phyloP scores from a whole-genome alignment of 2,329 filamentous ascomycete genomes.

The Cadophora sp. region DNA sequence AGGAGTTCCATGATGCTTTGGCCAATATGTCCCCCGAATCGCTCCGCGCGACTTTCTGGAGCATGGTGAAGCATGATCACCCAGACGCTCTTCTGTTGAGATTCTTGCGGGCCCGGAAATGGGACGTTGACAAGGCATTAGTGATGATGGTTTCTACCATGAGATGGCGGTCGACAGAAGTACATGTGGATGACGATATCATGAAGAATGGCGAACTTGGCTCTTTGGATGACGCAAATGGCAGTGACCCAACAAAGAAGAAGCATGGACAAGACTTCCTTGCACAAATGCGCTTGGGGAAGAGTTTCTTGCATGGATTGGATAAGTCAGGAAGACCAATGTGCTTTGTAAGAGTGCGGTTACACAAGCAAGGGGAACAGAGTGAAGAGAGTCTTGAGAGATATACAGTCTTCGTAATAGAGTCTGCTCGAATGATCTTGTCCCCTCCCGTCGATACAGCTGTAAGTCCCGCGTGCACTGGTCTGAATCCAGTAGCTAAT shows the following conservation, averaged over 20 bases:
- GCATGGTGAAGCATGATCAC: slow-evolving; percentile 93
- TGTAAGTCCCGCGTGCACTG: slow-evolving; percentile 60
- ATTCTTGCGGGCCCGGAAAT: slow-evolving; percentile 89
- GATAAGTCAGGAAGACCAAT: slow-evolving; percentile 88
- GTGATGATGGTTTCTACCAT: slow-evolving; percentile 95
- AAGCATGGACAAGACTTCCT: slow-evolving; percentile 78
- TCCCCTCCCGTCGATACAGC: slow-evolving; percentile 86
- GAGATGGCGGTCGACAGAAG: slow-evolving; percentile 84
- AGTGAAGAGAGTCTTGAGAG: slow-evolving; percentile 81
- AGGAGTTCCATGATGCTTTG: slow-evolving; percentile 83
- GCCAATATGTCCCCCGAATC: slow-evolving; percentile 78
- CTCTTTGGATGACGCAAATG: slow-evolving; percentile 65
- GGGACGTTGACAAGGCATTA: slow-evolving; percentile 92
- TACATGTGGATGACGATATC: slow-evolving; percentile 89
- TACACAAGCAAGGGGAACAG: slow-evolving; percentile 86
- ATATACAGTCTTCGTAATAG: slow-evolving; percentile 93
- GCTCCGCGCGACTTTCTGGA: slow-evolving; percentile 84
- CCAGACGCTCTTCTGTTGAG: slow-evolving; percentile 84
- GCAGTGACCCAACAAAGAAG: slow-evolving; percentile 64
- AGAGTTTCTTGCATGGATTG: slow-evolving; percentile 87
- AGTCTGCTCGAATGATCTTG: slow-evolving; percentile 87
- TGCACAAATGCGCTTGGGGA: slow-evolving; percentile 84
- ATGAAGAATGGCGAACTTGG: slow-evolving; percentile 77
- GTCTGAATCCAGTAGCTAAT: slow-evolving; percentile 7
- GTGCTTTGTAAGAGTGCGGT: slow-evolving; percentile 80